Evolutionary conservation across 129 eudicot species (phyloP), one percentile per base, ranked within the genome.

Genomic region (Saposhnikovia divaricata): DNA sequence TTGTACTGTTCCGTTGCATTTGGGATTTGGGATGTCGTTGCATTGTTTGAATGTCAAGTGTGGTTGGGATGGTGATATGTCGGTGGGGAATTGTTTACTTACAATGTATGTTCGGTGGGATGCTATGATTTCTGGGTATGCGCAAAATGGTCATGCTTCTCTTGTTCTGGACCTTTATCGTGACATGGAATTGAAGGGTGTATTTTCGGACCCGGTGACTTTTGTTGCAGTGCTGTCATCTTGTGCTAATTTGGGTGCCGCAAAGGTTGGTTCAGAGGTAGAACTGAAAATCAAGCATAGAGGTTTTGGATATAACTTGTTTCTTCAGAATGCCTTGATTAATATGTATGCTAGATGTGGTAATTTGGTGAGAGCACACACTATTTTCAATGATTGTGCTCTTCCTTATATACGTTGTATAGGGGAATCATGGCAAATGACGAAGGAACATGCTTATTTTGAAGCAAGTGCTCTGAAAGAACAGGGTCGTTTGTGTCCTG

Each of bases 301-400:
- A 79, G 87, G 90, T 34, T 85, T 84, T 78, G 83, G 76, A 75
- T 81, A 18, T 48, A 93, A 93, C 63, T 47, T 48, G 77, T 89
- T 85, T 72, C 70, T 93, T 81, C 85, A 87, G 71, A 93, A 91
- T 70, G 90, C 92, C 27, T 47, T 93, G 45, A 88, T 93, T 19
- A 93, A 83, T 78, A 91, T 93, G 98, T 86, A 91, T 83, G 91
- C 93, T 45, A 83, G 95, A 87, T 93, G 98, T 40, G 97, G 96
- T 51, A 83, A 89, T 75, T 83, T 93, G 75, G 75, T 59, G 53
- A 93, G 81, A 76, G 98, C 98, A 11, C 83, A 81, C 15, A 88
- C 86, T 51, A 85, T 89, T 46, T 93, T 91, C 31, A 84, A 88
- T 80, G 82, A 71, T 43, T n/a, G n/a, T n/a, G n/a, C n/a, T n/a